phyloP scores from a whole-genome alignment of 768 basidiomycete genomes.

The Leccinellum luteum region DNA sequence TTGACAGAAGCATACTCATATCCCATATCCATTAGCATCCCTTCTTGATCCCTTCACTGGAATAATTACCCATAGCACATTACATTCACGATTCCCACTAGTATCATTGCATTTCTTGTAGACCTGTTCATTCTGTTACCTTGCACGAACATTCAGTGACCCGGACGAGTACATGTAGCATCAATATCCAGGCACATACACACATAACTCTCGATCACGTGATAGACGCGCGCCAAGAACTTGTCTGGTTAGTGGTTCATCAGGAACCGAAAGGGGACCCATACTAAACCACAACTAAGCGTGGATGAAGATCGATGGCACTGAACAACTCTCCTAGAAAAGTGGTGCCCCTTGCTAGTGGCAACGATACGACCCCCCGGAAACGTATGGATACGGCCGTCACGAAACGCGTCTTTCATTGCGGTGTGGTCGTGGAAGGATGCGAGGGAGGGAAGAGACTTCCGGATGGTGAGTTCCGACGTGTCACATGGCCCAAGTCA shows the following conservation, averaged over 20 bases:
- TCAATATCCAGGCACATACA: neutral
- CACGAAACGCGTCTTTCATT: constrained; percentile 84
- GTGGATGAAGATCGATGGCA: constrained; percentile 47
- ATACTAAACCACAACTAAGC: neutral
- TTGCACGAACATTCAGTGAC: no score
- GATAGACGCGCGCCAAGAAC: neutral
- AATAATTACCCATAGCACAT: constrained; percentile 4
- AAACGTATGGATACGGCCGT: constrained; percentile 38
- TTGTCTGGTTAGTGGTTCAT: neutral
- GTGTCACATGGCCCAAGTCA: constrained; percentile 1
- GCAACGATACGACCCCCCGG: constrained; percentile 54
- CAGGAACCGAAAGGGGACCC: no score
- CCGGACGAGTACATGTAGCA: no score
- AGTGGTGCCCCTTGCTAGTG: constrained; percentile 66
- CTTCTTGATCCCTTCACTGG: constrained; percentile 5
- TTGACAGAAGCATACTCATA: constrained; percentile 20
- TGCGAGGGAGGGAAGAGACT: constrained; percentile 68
- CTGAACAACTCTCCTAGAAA: constrained; percentile 71
- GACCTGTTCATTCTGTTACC: neutral
- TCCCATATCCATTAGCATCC: constrained; percentile 13
- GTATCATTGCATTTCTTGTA: constrained; percentile 16
- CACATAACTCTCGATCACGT: constrained; percentile 12
- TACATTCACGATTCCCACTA: constrained; percentile 5
- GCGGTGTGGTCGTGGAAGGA: constrained; percentile 86
- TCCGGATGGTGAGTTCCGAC: constrained; percentile 52